Evolutionary conservation across 768 basidiomycete species (phyloP), one percentile per base, ranked within the genome.

Genomic region (Suillus spraguei): DNA sequence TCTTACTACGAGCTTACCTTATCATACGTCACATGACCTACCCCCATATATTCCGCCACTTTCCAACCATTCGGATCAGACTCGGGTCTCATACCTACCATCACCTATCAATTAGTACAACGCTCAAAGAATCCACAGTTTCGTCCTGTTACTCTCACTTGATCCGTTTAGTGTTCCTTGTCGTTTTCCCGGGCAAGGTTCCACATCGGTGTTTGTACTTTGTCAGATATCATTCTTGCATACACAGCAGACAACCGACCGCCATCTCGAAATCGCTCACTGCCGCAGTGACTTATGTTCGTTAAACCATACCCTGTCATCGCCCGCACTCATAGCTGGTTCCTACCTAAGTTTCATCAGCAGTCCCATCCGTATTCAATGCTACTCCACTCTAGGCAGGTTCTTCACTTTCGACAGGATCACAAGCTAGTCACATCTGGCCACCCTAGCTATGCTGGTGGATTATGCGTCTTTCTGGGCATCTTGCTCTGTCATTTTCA

Each of bases 351-450:
- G 67, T 8, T 13, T 71, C 10, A 42, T 63, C 38, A 78, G 77
- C 10, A 61, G 63, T 5, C 47, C 59, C 33, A 50, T 81, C 28
- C 77, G 81, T 7, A 24, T 70, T 20, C 62, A 63, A 41, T 80
- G 77, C 67, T 81, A 75, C 68, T 72, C 69, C 14, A 64, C 72
- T 13, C 71, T 82, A 52, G 75, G 76, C 28, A 47, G 69, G 7
- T 63, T 77, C 56, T 80, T 79, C 71, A 82, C 80, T 8, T 81
- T 80, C 64, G 75, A 80, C 69, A 71, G 10, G 54, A 71, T 24
- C 81, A 82, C 65, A 67, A 61, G 59, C 72, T 82, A 32, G 66
- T 82, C 54, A 80, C 76, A 4, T 63, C 66, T 10, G 80, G 80
- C 0, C 80, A 81, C 62, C 80, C 80, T 17, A 58, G 63, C 32